These are phyloP conservation scores for Coemansia javaensis DNA, from an alignment of 192 early-diverging fungal species.

Conservation along the genomic window DNA sequence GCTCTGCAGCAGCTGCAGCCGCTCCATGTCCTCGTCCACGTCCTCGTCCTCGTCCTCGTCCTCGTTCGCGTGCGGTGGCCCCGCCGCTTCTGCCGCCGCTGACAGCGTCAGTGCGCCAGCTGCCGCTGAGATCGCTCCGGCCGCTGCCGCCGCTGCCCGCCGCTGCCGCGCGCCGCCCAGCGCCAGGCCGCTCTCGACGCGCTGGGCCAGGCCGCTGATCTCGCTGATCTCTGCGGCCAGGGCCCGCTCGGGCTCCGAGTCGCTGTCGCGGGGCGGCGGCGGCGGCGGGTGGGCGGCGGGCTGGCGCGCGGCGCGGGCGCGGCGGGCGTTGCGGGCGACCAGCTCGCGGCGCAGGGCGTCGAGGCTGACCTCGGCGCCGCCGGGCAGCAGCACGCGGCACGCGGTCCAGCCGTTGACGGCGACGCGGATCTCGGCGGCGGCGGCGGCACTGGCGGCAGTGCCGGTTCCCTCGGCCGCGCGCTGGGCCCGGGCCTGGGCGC, in stretches of 20 bases:
- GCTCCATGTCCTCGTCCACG: too few relatives aligned
- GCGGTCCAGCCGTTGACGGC: conserved; percentile 67
- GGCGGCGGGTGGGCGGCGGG: too few relatives aligned
- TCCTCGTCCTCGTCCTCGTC: too few relatives aligned
- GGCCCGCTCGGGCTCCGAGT: background rate
- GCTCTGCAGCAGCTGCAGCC: conserved; percentile 1
- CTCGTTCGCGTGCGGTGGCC: too few relatives aligned
- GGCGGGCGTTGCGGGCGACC: conserved; percentile 1
- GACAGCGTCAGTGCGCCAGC: background rate
- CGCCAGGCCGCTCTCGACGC: conserved; percentile 30
- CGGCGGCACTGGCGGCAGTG: background rate
- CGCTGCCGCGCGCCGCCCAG: conserved; percentile 37
- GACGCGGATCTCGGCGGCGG: conserved; percentile 41
- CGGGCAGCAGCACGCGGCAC: conserved; percentile 43
- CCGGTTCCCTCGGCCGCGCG: background rate
- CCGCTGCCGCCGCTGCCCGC: conserved; percentile 21
- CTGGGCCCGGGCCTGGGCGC: conserved; percentile 31
- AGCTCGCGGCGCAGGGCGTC: conserved; percentile 36
- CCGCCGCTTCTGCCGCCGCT: background rate
- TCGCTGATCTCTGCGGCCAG: conserved; percentile 7
- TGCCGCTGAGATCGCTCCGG: conserved; percentile 23
- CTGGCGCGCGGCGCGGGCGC: background rate
- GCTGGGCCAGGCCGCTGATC: conserved; percentile 27
- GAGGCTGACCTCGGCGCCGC: conserved; percentile 22
- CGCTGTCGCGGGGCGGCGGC: background rate